Evolutionary conservation across 169 alveolate species (phyloP).

Genomic region (Eimeria maxima): DNA sequence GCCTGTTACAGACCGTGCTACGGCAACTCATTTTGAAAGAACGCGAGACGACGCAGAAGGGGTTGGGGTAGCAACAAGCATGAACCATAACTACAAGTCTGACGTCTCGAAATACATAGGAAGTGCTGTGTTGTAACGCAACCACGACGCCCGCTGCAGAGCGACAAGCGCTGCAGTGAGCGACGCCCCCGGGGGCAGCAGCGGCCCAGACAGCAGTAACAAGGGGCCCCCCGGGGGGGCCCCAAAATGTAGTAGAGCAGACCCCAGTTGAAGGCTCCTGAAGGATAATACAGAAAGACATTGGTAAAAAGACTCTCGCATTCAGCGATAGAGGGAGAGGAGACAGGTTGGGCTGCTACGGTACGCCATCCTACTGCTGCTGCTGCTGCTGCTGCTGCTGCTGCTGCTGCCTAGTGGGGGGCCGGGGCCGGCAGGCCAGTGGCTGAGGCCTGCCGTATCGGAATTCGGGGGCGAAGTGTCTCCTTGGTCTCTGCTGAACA

Average conservation of each 20-base stretch:
- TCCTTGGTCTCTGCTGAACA: background rate
- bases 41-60: background rate
- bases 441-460: constrained; percentile 62
- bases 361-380: constrained; percentile 15
- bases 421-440: constrained; percentile 70
- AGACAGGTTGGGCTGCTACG: constrained; percentile 29
- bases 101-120: background rate
- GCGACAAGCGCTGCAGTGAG: background rate
- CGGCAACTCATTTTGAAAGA: too few relatives aligned
- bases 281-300: constrained; percentile 9
- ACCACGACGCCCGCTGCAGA: background rate
- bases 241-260: background rate
- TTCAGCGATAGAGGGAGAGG: constrained; percentile 17
- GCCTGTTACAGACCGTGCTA: too few relatives aligned
- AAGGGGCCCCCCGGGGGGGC: constrained; percentile 61
- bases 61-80: background rate
- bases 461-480: constrained; percentile 29
- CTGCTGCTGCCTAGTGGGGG: constrained; percentile 63
- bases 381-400: constrained; percentile 50
- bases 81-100: background rate
- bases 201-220: constrained; percentile 25
- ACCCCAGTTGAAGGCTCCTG: background rate
- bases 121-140: background rate
- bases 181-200: constrained; percentile 28
- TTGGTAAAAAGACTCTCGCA: too few relatives aligned